Evolutionary conservation across 106 monocot genomes (phyloP).

Genomic region (Gastrodia elata): DNA sequence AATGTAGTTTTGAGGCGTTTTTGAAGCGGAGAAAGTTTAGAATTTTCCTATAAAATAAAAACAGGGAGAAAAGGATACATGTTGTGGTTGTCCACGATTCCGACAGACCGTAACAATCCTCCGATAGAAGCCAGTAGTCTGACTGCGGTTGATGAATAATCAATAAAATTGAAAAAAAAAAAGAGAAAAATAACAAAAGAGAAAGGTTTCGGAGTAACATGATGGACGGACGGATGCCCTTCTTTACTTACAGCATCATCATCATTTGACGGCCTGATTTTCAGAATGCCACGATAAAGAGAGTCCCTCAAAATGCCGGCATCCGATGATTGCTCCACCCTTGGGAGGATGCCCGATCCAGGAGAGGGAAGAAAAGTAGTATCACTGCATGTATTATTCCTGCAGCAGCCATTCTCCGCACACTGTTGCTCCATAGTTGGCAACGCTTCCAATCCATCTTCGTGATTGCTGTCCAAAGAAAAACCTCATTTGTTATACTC

Average conservation of each 20-base stretch:
- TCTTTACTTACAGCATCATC: neutral
- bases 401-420: neutral
- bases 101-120: neutral
- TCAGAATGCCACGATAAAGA: neutral
- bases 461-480: slow-evolving; percentile 10
- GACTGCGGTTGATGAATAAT: slow-evolving; percentile 3
- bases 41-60: too few relatives aligned
- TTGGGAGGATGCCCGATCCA: neutral
- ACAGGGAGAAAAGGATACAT: neutral
- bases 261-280: neutral
- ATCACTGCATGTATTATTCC: neutral
- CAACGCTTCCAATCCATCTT: slow-evolving; percentile 5
- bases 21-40: too few relatives aligned
- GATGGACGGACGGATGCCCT: neutral
- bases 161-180: too few relatives aligned
- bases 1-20: too few relatives aligned
- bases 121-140: slow-evolving; percentile 1
- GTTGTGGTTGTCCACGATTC: slow-evolving; percentile 2
- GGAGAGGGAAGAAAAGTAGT: too few relatives aligned
- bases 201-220: neutral
- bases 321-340: neutral
- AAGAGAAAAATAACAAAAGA: too few relatives aligned
- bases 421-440: neutral
- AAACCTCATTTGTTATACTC: too few relatives aligned
- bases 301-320: neutral